Evolutionary conservation across 768 basidiomycete genomes (phyloP).

Genomic region (Baorangia bicolor): DNA sequence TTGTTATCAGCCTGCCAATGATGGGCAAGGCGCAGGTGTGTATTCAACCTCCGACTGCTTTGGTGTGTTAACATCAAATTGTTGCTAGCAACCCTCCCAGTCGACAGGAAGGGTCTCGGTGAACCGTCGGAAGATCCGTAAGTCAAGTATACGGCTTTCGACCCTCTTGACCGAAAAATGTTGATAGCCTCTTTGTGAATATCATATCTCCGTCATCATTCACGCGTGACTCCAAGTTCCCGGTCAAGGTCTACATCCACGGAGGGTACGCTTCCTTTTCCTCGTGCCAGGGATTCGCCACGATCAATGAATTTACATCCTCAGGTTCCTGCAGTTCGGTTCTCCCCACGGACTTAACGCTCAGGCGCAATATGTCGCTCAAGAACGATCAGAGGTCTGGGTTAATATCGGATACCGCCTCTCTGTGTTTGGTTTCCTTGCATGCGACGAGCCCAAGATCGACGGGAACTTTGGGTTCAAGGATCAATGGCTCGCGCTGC

Average conservation of each 20-base stretch:
- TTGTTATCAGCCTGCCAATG: slow-evolving; percentile 58
- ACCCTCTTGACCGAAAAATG: neutral
- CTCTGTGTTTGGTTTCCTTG: slow-evolving; percentile 76
- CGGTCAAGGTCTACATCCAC: slow-evolving; percentile 76
- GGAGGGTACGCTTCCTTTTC: slow-evolving; percentile 52
- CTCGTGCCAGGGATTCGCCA: neutral
- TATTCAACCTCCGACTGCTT: neutral
- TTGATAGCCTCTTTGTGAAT: slow-evolving; percentile 59
- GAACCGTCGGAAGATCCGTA: slow-evolving; percentile 72
- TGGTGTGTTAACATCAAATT: neutral
- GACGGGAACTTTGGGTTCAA: slow-evolving; percentile 83
- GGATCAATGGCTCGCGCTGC: slow-evolving; percentile 77
- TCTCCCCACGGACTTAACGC: slow-evolving; percentile 61
- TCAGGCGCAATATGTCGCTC: slow-evolving; percentile 67
- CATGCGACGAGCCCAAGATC: slow-evolving; percentile 57
- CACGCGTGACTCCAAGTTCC: slow-evolving; percentile 44
- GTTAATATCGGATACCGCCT: slow-evolving; percentile 78
- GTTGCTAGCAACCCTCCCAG: slow-evolving; percentile 42
- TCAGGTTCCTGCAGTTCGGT: slow-evolving; percentile 75
- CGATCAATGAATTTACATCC: neutral
- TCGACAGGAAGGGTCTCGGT: slow-evolving; percentile 66
- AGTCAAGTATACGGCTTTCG: neutral
- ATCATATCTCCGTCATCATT: slow-evolving; percentile 54
- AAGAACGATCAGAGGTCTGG: slow-evolving; percentile 65
- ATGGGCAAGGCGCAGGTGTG: slow-evolving; percentile 59